Base-by-base conservation (phyloP, 1,284 basidiomycete species). In the Sporisorium sorghi region DNA sequence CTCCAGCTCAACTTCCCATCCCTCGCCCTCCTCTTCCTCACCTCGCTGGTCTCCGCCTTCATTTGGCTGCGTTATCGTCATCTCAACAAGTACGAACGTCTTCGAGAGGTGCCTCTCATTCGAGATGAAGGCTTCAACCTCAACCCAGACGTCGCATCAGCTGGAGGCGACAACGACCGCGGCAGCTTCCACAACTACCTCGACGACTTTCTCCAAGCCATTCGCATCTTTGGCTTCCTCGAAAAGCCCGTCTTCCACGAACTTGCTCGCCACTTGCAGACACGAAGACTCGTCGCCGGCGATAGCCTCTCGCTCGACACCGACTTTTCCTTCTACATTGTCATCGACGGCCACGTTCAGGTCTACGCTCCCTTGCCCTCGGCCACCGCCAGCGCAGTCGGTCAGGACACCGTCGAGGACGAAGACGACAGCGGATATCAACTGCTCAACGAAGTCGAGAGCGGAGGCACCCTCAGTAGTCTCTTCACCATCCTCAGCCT, bases 401-500 rank as follows among this genome's bases (percentile, higher is more conserved):
- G 60, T 1, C 51, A 59, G n/a, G 49, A 56, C 24, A 53, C 68
- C 10, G 46, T 61, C 35, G 70, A 79, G 11, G 78, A 79, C 32
- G 80, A 82, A 32, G 80, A 82, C 12, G 57, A 73, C 58, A 74
- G 61, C 23, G 82, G 79, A 11, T 83, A 79, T 48, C 83, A 84
- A 58, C 67, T 84, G 24, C 65, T 84, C 51, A 82, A 83, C 71
- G 82, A 84, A 40, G 83, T 84, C 43, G 74, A 77, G 58, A 81
- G 74, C 43, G 82, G 81, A 50, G 81, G 96, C 11, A 99, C 94
- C 0, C 87, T 98, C 15, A 96, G 94, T 40, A 96, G 93, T 79
- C 88, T 98, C 40, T 98, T 99, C 86, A 97, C 94, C 14, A 99
- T 99, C 82, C 88, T 99, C 55, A 92, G 86, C 62, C 87, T 99